Evolutionary conservation across 139 green algal species (phyloP).

Genomic region (Chlorella sorokiniana): DNA sequence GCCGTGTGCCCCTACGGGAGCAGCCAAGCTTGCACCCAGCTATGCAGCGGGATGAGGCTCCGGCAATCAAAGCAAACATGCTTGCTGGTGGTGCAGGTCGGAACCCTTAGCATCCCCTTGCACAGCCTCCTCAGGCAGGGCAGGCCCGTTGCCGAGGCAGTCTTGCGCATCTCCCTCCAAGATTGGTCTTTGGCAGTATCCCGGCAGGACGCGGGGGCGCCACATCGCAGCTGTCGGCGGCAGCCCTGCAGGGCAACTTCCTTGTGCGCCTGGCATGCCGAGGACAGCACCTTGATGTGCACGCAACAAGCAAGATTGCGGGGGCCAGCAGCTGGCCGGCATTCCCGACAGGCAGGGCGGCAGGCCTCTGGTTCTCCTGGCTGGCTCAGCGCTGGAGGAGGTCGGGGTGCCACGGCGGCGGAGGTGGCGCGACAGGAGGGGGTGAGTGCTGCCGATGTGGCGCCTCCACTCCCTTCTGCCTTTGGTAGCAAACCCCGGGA

Average conservation of each 20-base stretch:
- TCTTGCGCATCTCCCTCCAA: not conserved
- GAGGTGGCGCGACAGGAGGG: not conserved
- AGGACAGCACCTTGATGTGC: not conserved
- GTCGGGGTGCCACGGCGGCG: not conserved
- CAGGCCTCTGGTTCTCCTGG: not conserved
- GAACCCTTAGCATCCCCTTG: conserved; percentile 8
- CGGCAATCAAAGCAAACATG: too few relatives aligned
- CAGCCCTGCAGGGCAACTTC: not conserved
- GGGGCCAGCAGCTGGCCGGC: not conserved
- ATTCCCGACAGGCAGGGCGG: not conserved
- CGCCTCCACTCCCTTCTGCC: not conserved
- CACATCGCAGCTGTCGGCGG: too few relatives aligned
- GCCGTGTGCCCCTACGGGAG: too few relatives aligned
- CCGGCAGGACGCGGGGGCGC: too few relatives aligned
- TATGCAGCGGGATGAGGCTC: too few relatives aligned
- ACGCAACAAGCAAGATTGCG: not conserved
- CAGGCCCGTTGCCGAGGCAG: not conserved
- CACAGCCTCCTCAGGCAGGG: conserved; percentile 10
- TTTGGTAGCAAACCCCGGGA: not conserved
- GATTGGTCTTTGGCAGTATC: too few relatives aligned
- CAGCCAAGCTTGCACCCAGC: too few relatives aligned
- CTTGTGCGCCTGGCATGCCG: conserved; percentile 13
- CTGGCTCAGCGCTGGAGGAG: not conserved
- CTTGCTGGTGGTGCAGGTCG: too few relatives aligned
- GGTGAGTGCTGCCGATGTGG: not conserved